Conservation (phyloP, 768 basidiomycete genomes). For the Termitomyces sp. region DNA sequence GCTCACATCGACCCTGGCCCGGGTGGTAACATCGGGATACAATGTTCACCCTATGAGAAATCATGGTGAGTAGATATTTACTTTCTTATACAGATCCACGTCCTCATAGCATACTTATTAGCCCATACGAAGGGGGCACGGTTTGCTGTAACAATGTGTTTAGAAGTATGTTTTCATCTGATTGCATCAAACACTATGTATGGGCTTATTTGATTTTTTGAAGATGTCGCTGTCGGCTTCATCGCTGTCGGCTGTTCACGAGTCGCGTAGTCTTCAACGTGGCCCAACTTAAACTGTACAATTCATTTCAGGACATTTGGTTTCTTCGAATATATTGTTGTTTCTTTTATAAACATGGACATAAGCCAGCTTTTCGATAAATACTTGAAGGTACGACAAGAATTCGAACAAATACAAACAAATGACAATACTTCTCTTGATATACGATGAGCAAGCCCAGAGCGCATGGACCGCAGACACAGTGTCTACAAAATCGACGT, state of each 20-base stretch:
- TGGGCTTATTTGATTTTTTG: not conserved
- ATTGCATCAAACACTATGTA: too few relatives aligned
- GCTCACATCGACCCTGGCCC: not conserved
- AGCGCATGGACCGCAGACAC: conserved; percentile 37
- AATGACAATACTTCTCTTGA: not conserved
- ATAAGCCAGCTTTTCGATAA: too few relatives aligned
- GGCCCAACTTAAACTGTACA: not conserved
- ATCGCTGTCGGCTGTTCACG: conserved; percentile 1
- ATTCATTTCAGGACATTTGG: too few relatives aligned
- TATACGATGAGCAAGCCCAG: conserved; percentile 41
- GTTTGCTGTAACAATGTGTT: conserved; percentile 7
- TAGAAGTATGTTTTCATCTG: not conserved
- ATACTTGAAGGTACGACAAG: too few relatives aligned
- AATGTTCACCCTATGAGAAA: not conserved
- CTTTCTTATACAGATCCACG: not conserved
- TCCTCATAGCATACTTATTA: not conserved
- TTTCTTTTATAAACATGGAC: too few relatives aligned
- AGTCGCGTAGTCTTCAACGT: not conserved
- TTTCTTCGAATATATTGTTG: too few relatives aligned
- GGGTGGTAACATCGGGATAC: not conserved
- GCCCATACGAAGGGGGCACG: not conserved
- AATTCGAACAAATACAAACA: not conserved
- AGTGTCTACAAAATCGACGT: conserved; percentile 57
- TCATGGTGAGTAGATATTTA: not conserved
- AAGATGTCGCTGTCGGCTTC: conserved; percentile 5